Percentiles rank a stretch among this genome's conserved stretches.
Conservation (phyloP, 768 basidiomycete species). For the Bullera alba region DNA sequence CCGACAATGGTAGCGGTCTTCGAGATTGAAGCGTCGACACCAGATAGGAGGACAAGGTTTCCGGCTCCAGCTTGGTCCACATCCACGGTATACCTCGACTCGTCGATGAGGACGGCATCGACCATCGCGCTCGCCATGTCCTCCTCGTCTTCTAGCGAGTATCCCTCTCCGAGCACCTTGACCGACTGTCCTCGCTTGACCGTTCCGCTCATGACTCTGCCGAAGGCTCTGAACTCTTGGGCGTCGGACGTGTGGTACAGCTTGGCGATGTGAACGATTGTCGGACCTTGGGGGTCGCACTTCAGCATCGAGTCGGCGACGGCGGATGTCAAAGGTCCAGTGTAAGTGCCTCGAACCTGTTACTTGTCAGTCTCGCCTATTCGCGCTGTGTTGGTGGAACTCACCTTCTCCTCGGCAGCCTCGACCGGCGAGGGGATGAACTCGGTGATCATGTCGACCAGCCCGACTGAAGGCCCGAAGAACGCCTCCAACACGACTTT, state of each 20-base stretch:
- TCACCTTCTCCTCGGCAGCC: conserved; percentile 46
- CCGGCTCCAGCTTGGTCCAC: conserved; percentile 83
- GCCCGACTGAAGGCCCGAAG: conserved; percentile 80
- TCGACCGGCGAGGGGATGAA: conserved; percentile 66
- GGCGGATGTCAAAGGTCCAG: conserved; percentile 76
- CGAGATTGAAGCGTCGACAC: conserved; percentile 86
- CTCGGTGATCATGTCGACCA: conserved; percentile 86
- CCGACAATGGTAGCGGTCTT: conserved; percentile 84
- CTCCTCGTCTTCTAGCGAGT: conserved; percentile 98
- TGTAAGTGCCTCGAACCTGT: conserved; percentile 76
- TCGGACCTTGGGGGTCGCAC: conserved; percentile 74
- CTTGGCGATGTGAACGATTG: conserved; percentile 89
- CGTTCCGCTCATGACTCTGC: conserved; percentile 87
- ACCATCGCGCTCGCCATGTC: conserved; percentile 83
- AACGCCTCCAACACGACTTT: conserved; percentile 92
- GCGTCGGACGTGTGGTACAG: conserved; percentile 95
- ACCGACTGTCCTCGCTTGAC: conserved; percentile 71
- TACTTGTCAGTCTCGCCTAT: not conserved
- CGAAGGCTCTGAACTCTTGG: conserved; percentile 91
- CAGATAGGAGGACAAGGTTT: conserved; percentile 84
- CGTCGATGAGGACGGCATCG: conserved; percentile 83
- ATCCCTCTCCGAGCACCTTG: conserved; percentile 96
- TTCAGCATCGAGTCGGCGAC: conserved; percentile 70
- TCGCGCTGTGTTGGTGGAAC: not conserved
- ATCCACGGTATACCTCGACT: conserved; percentile 90